phyloP scores from a whole-genome alignment of 176 grass and related monocot genomes.

The barley (Hordeum vulgare) region MorexV3_pseudomolecules_assembly NC_058520.1:488584490-488584989 shows the following conservation, averaged over 20 bases:
- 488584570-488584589: background rate
- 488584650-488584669: background rate
- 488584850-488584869: constrained; percentile 2
- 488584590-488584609: background rate
- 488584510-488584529: background rate
- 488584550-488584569: background rate
- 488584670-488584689: background rate
- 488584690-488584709: background rate
- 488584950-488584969: constrained; percentile 87
- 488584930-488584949: constrained; percentile 64
- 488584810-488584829: constrained; percentile 1
- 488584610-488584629: background rate
- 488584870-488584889: constrained; percentile 99
- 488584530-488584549: background rate
- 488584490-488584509: background rate
- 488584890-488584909: constrained; percentile 94
- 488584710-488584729: background rate
- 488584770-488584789: background rate
- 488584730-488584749: background rate
- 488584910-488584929: constrained; percentile 95
- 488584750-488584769: background rate
- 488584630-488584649: background rate
- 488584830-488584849: background rate
- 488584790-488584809: background rate
- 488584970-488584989: constrained; percentile 69